phyloP scores from a whole-genome alignment of 139 green algal genomes.

The Nannochloris sp. region DNA sequence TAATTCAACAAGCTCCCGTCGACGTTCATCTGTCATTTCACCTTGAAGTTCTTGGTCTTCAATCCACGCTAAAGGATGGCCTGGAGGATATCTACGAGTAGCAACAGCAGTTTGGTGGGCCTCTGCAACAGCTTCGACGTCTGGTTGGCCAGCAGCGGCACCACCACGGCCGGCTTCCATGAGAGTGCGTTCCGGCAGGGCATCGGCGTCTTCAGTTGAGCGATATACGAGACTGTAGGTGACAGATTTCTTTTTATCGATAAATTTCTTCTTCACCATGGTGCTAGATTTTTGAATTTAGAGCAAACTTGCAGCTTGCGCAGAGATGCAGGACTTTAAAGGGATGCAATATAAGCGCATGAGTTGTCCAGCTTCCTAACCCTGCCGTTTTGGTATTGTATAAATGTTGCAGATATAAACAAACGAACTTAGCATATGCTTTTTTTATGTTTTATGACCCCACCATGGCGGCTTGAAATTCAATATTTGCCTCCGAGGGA shows the following conservation, averaged over 20 bases:
- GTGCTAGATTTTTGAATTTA: conserved; percentile 15
- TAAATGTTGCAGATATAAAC: too few relatives aligned
- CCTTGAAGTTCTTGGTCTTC: conserved; percentile 15
- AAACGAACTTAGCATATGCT: too few relatives aligned
- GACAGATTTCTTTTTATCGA: conserved; percentile 71
- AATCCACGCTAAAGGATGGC: conserved; percentile 42
- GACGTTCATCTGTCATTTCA: conserved; percentile 35
- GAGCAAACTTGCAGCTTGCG: neutral
- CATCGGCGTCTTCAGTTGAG: conserved; percentile 28
- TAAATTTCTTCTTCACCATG: conserved; percentile 66
- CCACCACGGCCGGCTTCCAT: conserved; percentile 15
- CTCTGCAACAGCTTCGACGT: conserved; percentile 14
- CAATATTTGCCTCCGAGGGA: too few relatives aligned
- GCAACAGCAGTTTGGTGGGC: neutral
- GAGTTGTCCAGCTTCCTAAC: too few relatives aligned
- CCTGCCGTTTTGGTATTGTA: too few relatives aligned
- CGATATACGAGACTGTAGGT: conserved; percentile 71
- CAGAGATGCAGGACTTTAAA: too few relatives aligned
- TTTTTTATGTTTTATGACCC: too few relatives aligned
- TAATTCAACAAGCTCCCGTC: conserved; percentile 62
- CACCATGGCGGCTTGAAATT: too few relatives aligned
- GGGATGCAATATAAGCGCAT: too few relatives aligned
- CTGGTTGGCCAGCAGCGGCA: conserved; percentile 22
- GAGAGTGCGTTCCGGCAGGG: conserved; percentile 22
- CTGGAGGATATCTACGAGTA: conserved; percentile 9